phyloP scores from a whole-genome alignment of 2,329 filamentous ascomycete genomes.

The Fusarium liriodendri region DNA sequence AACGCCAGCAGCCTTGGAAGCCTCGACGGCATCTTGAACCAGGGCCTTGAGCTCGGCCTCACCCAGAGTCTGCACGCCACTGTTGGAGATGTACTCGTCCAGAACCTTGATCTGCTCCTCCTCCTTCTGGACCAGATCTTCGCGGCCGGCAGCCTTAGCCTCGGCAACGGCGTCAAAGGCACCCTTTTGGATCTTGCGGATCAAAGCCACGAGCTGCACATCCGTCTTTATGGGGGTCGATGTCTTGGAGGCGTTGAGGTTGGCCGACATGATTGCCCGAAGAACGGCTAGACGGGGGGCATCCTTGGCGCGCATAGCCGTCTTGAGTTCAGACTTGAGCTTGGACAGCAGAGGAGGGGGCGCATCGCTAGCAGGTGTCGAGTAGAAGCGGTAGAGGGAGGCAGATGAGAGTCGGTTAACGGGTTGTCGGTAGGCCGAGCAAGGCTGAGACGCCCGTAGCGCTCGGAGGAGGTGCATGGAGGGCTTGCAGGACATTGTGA shows the following conservation, averaged over 20 bases:
- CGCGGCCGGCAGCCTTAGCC: slow-evolving; percentile 71
- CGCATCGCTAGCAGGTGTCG: slow-evolving; percentile 49
- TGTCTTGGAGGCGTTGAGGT: slow-evolving; percentile 82
- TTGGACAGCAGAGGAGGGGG: slow-evolving; percentile 62
- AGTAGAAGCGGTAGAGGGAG: slow-evolving; percentile 45
- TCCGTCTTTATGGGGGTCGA: slow-evolving; percentile 76
- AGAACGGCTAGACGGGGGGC: slow-evolving; percentile 74
- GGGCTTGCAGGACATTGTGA: slow-evolving; percentile 40
- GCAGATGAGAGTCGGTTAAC: slow-evolving; percentile 13
- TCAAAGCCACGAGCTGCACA: slow-evolving; percentile 73
- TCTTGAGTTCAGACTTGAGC: slow-evolving; percentile 71
- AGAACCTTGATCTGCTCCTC: slow-evolving; percentile 72
- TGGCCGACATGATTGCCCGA: slow-evolving; percentile 74
- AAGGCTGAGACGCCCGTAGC: slow-evolving; percentile 37
- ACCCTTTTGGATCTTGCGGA: slow-evolving; percentile 71
- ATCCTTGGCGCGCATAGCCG: slow-evolving; percentile 74
- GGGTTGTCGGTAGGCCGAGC: slow-evolving; percentile 22
- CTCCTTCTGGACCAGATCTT: slow-evolving; percentile 79
- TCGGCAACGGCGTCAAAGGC: slow-evolving; percentile 70
- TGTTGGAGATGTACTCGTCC: slow-evolving; percentile 71
- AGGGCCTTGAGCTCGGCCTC: slow-evolving; percentile 68
- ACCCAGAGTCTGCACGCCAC: slow-evolving; percentile 68
- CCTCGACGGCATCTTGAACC: slow-evolving; percentile 64
- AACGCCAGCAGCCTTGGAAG: slow-evolving; percentile 59
- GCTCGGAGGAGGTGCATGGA: slow-evolving; percentile 39